Conservation (phyloP, 768 basidiomycete genomes). For the Gyrodon lividus region DNA sequence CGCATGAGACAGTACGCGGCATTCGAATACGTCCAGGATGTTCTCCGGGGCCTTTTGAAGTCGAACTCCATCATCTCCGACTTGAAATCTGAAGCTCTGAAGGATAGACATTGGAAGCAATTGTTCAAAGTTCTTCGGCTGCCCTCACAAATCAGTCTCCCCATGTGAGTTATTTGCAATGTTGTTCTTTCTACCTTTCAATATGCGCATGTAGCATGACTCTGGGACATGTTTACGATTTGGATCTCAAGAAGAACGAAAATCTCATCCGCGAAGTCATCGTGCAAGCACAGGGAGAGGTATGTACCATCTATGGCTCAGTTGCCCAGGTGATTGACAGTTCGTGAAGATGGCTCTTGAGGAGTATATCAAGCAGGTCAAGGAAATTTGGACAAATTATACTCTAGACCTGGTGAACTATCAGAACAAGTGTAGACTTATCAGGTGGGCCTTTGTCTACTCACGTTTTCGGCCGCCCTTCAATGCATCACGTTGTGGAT, state of each 20-base stretch:
- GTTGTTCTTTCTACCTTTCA: conserved; percentile 3
- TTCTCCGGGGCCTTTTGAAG: conserved; percentile 81
- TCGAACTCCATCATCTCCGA: conserved; percentile 89
- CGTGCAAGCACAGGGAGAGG: conserved; percentile 96
- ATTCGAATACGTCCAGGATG: conserved; percentile 96
- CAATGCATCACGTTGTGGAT: conserved; percentile 8
- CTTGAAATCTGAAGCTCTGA: conserved; percentile 93
- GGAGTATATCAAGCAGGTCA: conserved; percentile 94
- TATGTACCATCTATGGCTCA: conserved; percentile 27
- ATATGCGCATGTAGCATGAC: conserved; percentile 67
- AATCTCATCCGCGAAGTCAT: conserved; percentile 89
- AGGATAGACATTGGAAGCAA: conserved; percentile 98
- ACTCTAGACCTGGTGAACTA: conserved; percentile 96
- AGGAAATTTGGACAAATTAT: conserved; percentile 95
- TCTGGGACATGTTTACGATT: conserved; percentile 92
- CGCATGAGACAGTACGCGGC: conserved; percentile 99
- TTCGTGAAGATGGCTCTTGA: conserved; percentile 82
- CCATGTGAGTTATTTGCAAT: conserved; percentile 50
- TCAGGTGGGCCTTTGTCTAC: conserved; percentile 50
- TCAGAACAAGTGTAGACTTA: conserved; percentile 97
- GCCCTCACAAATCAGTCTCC: conserved; percentile 71
- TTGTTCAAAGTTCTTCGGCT: conserved; percentile 86
- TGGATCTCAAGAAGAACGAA: conserved; percentile 96
- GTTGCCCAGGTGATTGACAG: conserved; percentile 7
- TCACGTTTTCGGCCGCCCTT: neutral